Evolutionary conservation across 352 stramenopile genomes (phyloP).

Genomic region (Hyaloperonospora arabidopsidis): DNA sequence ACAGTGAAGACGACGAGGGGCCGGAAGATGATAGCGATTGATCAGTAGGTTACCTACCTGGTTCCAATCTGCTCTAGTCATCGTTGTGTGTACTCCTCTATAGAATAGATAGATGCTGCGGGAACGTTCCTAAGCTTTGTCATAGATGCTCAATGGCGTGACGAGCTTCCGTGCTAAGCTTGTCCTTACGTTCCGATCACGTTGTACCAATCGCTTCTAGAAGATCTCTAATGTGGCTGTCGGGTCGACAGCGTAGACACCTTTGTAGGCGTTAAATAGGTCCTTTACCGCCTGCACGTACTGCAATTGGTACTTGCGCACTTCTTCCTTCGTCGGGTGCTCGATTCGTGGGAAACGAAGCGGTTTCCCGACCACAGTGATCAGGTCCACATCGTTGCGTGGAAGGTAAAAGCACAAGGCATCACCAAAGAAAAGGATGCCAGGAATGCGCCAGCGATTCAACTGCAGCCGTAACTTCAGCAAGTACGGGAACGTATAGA

Average conservation of each 20-base stretch:
- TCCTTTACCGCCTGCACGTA: constrained; percentile 78
- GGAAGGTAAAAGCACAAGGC: constrained; percentile 82
- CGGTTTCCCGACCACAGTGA: constrained; percentile 85
- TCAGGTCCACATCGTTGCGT: constrained; percentile 56
- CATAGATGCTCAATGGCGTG: background rate
- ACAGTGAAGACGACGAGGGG: constrained; percentile 39
- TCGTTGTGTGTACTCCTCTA: constrained; percentile 6
- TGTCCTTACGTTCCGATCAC: background rate
- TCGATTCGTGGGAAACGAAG: constrained; percentile 81
- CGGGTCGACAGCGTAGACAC: constrained; percentile 63
- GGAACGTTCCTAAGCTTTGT: background rate
- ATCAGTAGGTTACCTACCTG: background rate
- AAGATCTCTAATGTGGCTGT: constrained; percentile 47
- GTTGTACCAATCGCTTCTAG: constrained; percentile 9
- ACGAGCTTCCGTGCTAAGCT: background rate
- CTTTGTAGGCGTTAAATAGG: constrained; percentile 87
- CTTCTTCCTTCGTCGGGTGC: constrained; percentile 79
- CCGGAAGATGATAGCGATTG: constrained; percentile 13
- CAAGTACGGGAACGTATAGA: constrained; percentile 77
- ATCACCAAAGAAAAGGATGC: constrained; percentile 66
- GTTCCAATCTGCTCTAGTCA: no score
- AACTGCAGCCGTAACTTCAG: constrained; percentile 69
- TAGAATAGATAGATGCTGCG: constrained; percentile 20
- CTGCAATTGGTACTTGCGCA: constrained; percentile 81
- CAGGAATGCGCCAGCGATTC: constrained; percentile 79